Evolutionary conservation across 2,329 filamentous ascomycete species (phyloP).

Genomic region (Clarireedia homoeocarpa): DNA sequence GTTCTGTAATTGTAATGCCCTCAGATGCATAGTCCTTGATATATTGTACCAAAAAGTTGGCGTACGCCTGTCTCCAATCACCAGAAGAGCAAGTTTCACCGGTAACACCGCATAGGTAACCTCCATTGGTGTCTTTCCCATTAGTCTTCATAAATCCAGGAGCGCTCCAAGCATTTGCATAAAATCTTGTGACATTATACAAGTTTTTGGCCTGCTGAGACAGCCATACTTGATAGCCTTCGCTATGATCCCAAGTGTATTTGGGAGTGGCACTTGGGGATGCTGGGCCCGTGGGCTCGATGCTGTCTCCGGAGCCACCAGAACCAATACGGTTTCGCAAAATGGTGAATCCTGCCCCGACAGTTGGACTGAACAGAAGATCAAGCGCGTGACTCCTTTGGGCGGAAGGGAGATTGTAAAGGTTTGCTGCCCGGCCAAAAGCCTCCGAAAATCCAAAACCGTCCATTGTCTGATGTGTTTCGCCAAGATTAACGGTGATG

Average conservation of each 20-base stretch:
- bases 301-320: slow-evolving; percentile 28
- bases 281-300: slow-evolving; percentile 39
- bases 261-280: slow-evolving; percentile 33
- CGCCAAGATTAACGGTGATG: too few relatives aligned
- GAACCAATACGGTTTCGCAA: slow-evolving; percentile 43
- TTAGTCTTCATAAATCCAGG: slow-evolving; percentile 46
- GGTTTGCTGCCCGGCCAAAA: too few relatives aligned
- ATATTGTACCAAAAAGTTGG: too few relatives aligned
- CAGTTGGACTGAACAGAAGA: slow-evolving; percentile 37
- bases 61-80: too few relatives aligned
- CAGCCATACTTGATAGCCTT: slow-evolving; percentile 39
- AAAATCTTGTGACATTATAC: slow-evolving; percentile 34
- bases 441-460: too few relatives aligned
- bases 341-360: slow-evolving; percentile 42
- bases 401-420: too few relatives aligned
- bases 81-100: too few relatives aligned
- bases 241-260: slow-evolving; percentile 40
- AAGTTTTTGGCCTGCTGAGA: slow-evolving; percentile 25
- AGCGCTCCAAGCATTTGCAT: slow-evolving; percentile 43
- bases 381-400: slow-evolving; percentile 27
- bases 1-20: too few relatives aligned
- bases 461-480: too few relatives aligned
- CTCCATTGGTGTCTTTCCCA: slow-evolving; percentile 19
- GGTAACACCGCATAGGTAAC: too few relatives aligned
- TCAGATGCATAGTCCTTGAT: too few relatives aligned